Base-by-base conservation (phyloP, 108 stramenopile species). In the Cyclotella atomus region DNA sequence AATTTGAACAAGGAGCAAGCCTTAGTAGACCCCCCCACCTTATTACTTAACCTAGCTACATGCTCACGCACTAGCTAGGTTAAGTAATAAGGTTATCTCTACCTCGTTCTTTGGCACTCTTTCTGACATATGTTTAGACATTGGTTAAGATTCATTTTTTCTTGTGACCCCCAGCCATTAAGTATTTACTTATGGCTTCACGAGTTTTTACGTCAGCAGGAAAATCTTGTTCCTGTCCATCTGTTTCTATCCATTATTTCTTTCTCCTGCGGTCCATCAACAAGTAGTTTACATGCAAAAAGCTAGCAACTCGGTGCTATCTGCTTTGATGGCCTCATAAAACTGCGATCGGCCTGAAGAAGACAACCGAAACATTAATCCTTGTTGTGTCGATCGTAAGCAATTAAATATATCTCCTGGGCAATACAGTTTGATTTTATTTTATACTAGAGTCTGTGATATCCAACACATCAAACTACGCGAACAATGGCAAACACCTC, bases 21-120 rank as follows among this genome's bases (percentile, higher is more conserved):
- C n/a, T n/a, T n/a, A 49, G 47, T 49, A 49, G 10, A 49, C 47
- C n/a, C 47, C 47, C 47, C 47, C 47, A n/a, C 38, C 47, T 49
- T 49, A 17, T 49, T 49, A n/a, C 47, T 17, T 49, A 49, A 9
- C n/a, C 47, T 49, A 17, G n/a, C n/a, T 41, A 41, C n/a, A n/a
- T 49, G 47, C 47, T 49, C 4, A 49, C 47, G 47, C 47, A 49
- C n/a, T 4, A n/a, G n/a, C 12, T 41, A n/a, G 47, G n/a, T 4
- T 10, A 49, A 17, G n/a, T 10, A 49, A 49, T 17, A 49, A 49
- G 47, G 38, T 9, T 41, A 6, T 49, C 4, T 17, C 10, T 41
- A 41, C 7, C 38, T 41, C 38, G 12, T 9, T 12, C n/a, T n/a
- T n/a, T n/a, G n/a, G n/a, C n/a, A n/a, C n/a, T n/a, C n/a, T n/a